phyloP scores from a whole-genome alignment of 192 early-diverging fungal species.

The Backusella tuberculispora region DNA sequence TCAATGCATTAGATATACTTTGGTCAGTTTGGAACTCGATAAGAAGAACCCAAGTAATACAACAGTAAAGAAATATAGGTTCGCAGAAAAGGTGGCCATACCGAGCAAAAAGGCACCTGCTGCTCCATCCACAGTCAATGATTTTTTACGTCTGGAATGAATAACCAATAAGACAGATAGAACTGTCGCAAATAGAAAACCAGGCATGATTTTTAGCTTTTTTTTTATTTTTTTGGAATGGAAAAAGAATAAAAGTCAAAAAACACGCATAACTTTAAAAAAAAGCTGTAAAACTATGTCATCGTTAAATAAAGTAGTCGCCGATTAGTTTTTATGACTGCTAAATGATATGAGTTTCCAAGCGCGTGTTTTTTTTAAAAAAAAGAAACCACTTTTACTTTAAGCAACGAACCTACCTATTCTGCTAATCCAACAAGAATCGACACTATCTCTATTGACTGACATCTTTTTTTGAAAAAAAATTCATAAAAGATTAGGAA shows the following conservation, averaged over 20 bases:
- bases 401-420: no score
- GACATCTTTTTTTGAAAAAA: no score
- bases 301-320: no score
- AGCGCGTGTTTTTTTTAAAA: no score
- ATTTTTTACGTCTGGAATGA: slow-evolving; percentile 69
- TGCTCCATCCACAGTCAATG: slow-evolving; percentile 71
- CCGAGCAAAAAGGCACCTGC: slow-evolving; percentile 75
- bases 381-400: no score
- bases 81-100: slow-evolving; percentile 72
- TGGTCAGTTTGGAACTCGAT: slow-evolving; percentile 60
- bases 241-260: not conserved
- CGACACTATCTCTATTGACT: no score
- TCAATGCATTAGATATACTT: slow-evolving; percentile 41
- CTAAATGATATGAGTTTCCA: no score
- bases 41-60: slow-evolving; percentile 79
- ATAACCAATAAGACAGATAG: slow-evolving; percentile 54
- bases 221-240: not conserved
- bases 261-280: not conserved
- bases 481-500: no score
- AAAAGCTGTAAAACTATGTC: no score
- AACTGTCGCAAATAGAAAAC: slow-evolving; percentile 50
- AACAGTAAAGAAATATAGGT: slow-evolving; percentile 63
- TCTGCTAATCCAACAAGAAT: no score
- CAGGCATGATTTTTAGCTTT: slow-evolving; percentile 20
- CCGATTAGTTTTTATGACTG: no score